Evolutionary conservation across 1,284 basidiomycete species (phyloP).

Genomic region (Volvariella volvacea): DNA sequence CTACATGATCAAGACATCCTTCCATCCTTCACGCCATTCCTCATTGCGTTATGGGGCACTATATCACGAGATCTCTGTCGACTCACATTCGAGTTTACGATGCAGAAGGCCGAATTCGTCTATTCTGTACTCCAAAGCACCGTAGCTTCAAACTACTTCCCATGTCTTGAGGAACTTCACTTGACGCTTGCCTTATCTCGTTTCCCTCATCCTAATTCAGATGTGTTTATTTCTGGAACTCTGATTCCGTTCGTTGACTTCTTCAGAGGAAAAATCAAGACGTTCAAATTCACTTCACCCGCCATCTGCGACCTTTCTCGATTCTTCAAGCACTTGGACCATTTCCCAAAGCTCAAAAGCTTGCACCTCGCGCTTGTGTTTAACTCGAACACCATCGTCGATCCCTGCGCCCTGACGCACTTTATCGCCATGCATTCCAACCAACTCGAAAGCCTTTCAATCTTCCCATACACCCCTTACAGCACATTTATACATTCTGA

Average conservation of each 20-base stretch:
- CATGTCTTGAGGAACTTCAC: conserved; percentile 14
- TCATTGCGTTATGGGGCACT: conserved; percentile 14
- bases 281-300: conserved; percentile 15
- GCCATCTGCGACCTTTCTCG: conserved; percentile 8
- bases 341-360: conserved; percentile 13
- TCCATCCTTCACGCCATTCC: conserved; percentile 12
- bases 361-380: conserved; percentile 12
- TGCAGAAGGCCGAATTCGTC: conserved; percentile 14
- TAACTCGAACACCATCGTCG: conserved; percentile 6
- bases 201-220: conserved; percentile 4
- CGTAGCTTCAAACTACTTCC: conserved; percentile 4
- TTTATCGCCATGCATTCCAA: conserved; percentile 11
- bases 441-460: conserved; percentile 10
- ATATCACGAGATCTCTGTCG: conserved; percentile 14
- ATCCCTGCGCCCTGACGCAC: conserved; percentile 6
- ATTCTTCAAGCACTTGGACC: conserved; percentile 12
- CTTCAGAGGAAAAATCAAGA: conserved; percentile 13
- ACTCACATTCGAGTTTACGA: conserved; percentile 15
- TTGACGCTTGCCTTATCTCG: conserved; percentile 14
- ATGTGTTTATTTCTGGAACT: conserved; percentile 4
- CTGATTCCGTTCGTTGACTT: conserved; percentile 10
- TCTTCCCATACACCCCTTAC: not conserved
- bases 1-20: conserved; percentile 16
- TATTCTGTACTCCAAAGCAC: conserved; percentile 5
- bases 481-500: not conserved